Conservation (phyloP, 768 basidiomycete species). For the Hericium alpestre region DNA sequence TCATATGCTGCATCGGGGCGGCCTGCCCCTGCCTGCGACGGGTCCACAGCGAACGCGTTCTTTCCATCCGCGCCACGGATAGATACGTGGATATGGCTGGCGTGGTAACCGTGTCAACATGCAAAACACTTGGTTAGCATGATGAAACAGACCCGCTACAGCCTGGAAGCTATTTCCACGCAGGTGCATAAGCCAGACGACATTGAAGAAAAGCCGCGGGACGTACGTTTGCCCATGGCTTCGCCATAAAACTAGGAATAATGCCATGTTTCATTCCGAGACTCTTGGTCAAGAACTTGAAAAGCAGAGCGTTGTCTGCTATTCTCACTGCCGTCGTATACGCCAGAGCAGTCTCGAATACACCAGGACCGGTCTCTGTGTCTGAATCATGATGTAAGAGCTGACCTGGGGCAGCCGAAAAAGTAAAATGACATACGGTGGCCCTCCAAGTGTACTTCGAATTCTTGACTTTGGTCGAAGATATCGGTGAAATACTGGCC, state of each 20-base stretch:
- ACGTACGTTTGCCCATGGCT: slow-evolving; percentile 81
- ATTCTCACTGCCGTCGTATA: slow-evolving; percentile 72
- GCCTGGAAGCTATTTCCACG: slow-evolving; percentile 64
- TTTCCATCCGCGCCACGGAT: slow-evolving; percentile 55
- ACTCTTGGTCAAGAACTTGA: slow-evolving; percentile 88
- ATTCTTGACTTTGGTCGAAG: slow-evolving; percentile 62
- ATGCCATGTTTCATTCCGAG: slow-evolving; percentile 82
- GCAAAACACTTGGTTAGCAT: neutral
- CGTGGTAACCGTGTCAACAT: neutral
- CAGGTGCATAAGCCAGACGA: neutral
- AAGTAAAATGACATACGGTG: slow-evolving; percentile 43
- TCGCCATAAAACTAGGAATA: slow-evolving; percentile 96
- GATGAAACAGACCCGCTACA: slow-evolving; percentile 67
- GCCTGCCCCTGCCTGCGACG: slow-evolving; percentile 50
- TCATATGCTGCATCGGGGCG: slow-evolving; percentile 61
- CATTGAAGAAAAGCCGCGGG: neutral
- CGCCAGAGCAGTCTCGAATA: slow-evolving; percentile 78
- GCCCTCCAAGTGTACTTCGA: slow-evolving; percentile 76
- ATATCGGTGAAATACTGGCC: slow-evolving; percentile 82
- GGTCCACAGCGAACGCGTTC: slow-evolving; percentile 71
- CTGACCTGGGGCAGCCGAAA: neutral
- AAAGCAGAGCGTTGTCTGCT: slow-evolving; percentile 87
- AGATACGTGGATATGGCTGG: slow-evolving; percentile 86
- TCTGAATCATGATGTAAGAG: slow-evolving; percentile 31
- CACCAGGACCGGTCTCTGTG: slow-evolving; percentile 88